Evolutionary conservation across 805 yeast genomes (phyloP).

Genomic region (Starmerella bombicola): DNA sequence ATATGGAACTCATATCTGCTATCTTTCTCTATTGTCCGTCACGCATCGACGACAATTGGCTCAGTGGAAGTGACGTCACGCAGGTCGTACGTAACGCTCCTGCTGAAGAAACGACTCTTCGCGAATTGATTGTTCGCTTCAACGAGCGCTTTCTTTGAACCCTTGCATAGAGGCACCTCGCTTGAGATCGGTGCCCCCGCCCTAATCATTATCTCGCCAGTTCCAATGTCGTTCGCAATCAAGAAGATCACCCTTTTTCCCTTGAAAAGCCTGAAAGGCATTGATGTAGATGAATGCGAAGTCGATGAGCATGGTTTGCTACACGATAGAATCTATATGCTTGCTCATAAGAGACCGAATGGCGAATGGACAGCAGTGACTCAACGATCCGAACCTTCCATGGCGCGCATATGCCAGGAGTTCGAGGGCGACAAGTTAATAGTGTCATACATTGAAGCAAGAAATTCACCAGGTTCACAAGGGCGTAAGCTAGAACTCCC

Average conservation of each 20-base stretch:
- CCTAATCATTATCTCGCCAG: too few species aligned
- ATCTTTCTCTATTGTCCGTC: slow-evolving; percentile 67
- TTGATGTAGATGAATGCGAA: slow-evolving; percentile 21
- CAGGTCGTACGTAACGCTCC: slow-evolving; percentile 63
- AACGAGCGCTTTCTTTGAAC: slow-evolving; percentile 6
- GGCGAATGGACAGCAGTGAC: slow-evolving; percentile 23
- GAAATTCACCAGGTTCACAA: too few species aligned
- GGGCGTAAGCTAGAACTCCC: slow-evolving; percentile 15
- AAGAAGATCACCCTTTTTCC: slow-evolving; percentile 23
- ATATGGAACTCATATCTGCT: slow-evolving; percentile 85
- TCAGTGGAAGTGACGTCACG: slow-evolving; percentile 66
- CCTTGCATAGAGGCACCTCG: neutral
- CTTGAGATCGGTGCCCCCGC: neutral
- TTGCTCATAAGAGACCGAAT: slow-evolving; percentile 16
- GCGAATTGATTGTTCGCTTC: slow-evolving; percentile 69
- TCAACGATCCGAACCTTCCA: slow-evolving; percentile 24
- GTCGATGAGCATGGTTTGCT: slow-evolving; percentile 27
- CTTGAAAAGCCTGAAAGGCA: slow-evolving; percentile 28
- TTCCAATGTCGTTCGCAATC: too few species aligned
- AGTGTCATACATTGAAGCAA: slow-evolving; percentile 18
- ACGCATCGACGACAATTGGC: slow-evolving; percentile 68
- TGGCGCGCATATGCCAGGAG: slow-evolving; percentile 22
- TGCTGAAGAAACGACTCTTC: slow-evolving; percentile 72
- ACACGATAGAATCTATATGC: slow-evolving; percentile 28
- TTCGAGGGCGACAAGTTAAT: slow-evolving; percentile 16